Base-by-base conservation (phyloP, 2,329 filamentous ascomycete genomes). In the Exserohilum turcica region DNA sequence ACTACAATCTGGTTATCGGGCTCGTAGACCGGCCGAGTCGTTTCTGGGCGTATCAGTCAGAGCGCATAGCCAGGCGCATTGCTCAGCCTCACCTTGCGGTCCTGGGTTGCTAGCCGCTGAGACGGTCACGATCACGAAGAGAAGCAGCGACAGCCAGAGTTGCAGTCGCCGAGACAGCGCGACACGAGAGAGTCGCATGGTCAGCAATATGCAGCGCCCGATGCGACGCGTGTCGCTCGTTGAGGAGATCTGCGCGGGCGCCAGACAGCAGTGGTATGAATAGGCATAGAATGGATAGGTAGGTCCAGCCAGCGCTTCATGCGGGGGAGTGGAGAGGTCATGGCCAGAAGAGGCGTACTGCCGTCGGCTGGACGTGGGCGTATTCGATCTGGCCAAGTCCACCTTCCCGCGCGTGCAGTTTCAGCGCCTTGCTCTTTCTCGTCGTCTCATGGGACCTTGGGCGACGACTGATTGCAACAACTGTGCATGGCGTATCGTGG, bases 311-410 rank as follows among this genome's bases (percentile, higher is more conserved):
- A 54, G 33, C 32, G 36, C 29, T 21, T 56, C 32, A 29, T 12
- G 27, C 36, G 44, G 55, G 16, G 9, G 18, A 36, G 28, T 43
- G 52, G 19, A 15, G 18, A 31, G 21, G 52, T 35, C 58, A 54
- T 57, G 48, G 48, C 40, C 27, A 35, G 50, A 56, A 50, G 45
- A 53, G 49, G 28, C 35, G 52, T 57, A 54, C 60, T 48, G 48
- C 50, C 43, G 47, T 52, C 55, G 48, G 42, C 50, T 58, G 50
- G 48, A 51, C 54, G 48, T 58, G 50, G 48, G 54, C 54, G 48
- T 37, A 56, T 49, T 53, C 55, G 44, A 56, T 45, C 35, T 32
- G 43, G 63, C 57, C 63, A 59, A 60, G 63, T 53, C 52, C 52
- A 40, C 36, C 33, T 37, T 52, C 35, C 53, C 51, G 46, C 42